Evolutionary conservation across 768 basidiomycete genomes (phyloP), one percentile per base, ranked within the genome.

Genomic region (Lentinula sp.): DNA sequence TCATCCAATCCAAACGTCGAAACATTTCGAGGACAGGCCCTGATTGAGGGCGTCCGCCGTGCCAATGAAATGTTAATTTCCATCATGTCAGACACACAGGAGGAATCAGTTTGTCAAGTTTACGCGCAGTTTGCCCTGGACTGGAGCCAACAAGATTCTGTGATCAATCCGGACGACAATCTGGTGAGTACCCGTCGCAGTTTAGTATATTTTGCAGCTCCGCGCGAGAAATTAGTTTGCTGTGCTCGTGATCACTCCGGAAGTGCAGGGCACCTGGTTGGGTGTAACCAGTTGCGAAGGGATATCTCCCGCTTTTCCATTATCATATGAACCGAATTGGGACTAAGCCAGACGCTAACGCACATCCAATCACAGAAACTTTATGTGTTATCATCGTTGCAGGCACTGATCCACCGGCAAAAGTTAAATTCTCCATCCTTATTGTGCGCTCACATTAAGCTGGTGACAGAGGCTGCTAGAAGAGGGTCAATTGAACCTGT

Each of bases 121-220:
- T 85, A 84, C 43, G 76, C 76, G 34, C 71, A 72, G 28, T 78
- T 90, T 62, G 81, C 87, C 7, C 84, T 86, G 59, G 78, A 75
- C n/a, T 73, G 85, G 65, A 79, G 76, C 53, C 64, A 63, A 23
- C 21, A 42, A 23, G 56, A 35, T 7, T 37, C 35, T 32, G 34
- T 48, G 18, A 78, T 77, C 32, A 75, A 70, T 48, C 73, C 75
- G 46, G 78, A 87, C 62, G 78, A 75, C 37, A 76, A 77, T 62
- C 71, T 89, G 75, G 74, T 80, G 64, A 70, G 75, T 66, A n/a
- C 4, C 31, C 13, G n/a, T 52, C 35, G 34, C 18, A 54, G 16
- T 54, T 48, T 48, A 21, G 9, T 48, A 4, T 21, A 46, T 23
- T 46, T 46, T n/a, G 21, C 21, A 48, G 46, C 35, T 54, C 53